Conservation (phyloP, 1,284 basidiomycete species). For the Cryptococcus sp. region DNA sequence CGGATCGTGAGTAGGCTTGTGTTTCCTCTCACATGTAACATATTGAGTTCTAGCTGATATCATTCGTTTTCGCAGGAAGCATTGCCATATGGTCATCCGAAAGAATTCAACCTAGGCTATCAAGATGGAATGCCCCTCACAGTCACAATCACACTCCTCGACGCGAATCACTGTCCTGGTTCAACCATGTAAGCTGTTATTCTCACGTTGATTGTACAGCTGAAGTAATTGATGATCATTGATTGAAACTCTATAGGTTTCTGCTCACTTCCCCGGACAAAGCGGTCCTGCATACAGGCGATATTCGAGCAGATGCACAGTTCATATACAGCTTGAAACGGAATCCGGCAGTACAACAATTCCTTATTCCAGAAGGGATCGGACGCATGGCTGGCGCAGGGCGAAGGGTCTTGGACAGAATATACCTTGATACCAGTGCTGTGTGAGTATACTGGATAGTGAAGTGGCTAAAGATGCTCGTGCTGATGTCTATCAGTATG, state of each 20-base stretch:
- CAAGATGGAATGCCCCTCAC: conserved; percentile 56
- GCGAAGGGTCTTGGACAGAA: conserved; percentile 62
- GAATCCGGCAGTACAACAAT: conserved; percentile 71
- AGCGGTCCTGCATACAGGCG: conserved; percentile 85
- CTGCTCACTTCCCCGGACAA: conserved; percentile 73
- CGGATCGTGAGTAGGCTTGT: conserved; percentile 26
- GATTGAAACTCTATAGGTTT: conserved; percentile 61
- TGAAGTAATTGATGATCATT: not conserved
- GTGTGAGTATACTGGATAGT: conserved; percentile 33
- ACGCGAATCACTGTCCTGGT: conserved; percentile 94
- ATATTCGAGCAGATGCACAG: conserved; percentile 81
- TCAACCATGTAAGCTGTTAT: conserved; percentile 71
- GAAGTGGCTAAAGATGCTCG: not conserved
- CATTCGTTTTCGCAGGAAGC: conserved; percentile 24
- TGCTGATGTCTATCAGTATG: conserved; percentile 48
- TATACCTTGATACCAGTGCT: conserved; percentile 76
- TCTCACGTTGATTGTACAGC: not conserved
- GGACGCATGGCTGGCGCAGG: conserved; percentile 7
- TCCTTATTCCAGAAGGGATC: conserved; percentile 55
- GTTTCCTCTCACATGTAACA: not conserved
- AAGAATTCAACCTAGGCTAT: conserved; percentile 61
- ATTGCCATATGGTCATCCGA: conserved; percentile 56
- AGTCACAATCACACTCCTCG: conserved; percentile 72
- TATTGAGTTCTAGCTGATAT: not conserved
- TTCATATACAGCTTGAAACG: conserved; percentile 68